phyloP scores from a whole-genome alignment of 1,284 basidiomycete species.

The Sanghuangporus sanghuang region DNA sequence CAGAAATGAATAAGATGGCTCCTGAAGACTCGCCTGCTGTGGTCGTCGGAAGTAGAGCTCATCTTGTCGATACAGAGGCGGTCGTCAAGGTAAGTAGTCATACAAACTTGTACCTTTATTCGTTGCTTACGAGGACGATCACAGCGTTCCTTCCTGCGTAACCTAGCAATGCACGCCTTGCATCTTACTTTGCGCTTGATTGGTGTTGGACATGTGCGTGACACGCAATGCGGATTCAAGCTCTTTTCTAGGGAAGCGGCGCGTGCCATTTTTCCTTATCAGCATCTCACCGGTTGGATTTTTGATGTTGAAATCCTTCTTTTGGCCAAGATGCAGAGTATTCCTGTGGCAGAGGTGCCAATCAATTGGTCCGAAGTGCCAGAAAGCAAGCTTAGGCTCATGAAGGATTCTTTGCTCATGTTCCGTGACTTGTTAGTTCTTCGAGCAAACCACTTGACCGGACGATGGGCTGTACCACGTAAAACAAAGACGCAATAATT shows the following conservation, averaged over 20 bases:
- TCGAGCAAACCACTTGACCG: constrained; percentile 52
- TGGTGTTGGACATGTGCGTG: constrained; percentile 82
- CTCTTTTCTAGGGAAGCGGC: constrained; percentile 82
- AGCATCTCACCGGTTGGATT: constrained; percentile 87
- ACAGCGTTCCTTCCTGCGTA: constrained; percentile 82
- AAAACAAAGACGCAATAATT: constrained; percentile 7
- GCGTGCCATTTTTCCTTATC: constrained; percentile 73
- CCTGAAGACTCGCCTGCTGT: constrained; percentile 51
- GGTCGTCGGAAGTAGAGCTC: constrained; percentile 84
- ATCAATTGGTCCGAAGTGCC: constrained; percentile 90
- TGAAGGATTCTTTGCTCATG: constrained; percentile 85
- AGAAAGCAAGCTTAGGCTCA: constrained; percentile 86
- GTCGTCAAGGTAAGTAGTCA: constrained; percentile 77
- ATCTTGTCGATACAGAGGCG: constrained; percentile 85
- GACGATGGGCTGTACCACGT: constrained; percentile 12
- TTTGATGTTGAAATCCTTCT: constrained; percentile 94
- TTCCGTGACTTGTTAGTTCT: constrained; percentile 81
- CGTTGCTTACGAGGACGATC: neutral
- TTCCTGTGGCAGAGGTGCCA: constrained; percentile 81
- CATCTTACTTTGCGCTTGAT: constrained; percentile 81
- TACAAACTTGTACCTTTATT: neutral
- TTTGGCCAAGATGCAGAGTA: constrained; percentile 69
- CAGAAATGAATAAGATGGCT: constrained; percentile 60
- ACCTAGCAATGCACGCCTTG: constrained; percentile 88
- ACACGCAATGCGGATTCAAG: constrained; percentile 97